Percentiles rank a stretch among this genome's conserved stretches.
Evolutionary conservation across 768 basidiomycete genomes (phyloP).

Genomic region (Stropharia rugosoannulata): DNA sequence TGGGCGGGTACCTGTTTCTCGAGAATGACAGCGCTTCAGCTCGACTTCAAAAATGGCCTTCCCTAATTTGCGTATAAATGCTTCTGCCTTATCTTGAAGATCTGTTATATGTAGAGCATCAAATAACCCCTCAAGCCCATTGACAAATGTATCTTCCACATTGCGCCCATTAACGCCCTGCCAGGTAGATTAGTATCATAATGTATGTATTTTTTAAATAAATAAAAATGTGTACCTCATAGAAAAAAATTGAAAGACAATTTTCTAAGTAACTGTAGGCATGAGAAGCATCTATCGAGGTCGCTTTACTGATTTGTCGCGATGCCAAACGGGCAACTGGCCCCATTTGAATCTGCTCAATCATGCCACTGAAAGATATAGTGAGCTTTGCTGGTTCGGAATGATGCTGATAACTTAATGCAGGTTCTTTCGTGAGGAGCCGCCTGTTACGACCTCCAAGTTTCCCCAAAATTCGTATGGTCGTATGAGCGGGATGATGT

Average conservation of each 20-base stretch:
- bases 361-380: constrained; percentile 71
- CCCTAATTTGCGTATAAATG: constrained; percentile 68
- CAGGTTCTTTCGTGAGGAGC: constrained; percentile 77
- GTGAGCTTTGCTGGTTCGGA: constrained; percentile 69
- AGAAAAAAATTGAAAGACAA: constrained; percentile 66
- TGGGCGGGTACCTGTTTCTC: constrained; percentile 50
- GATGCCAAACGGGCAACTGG: constrained; percentile 67
- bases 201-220: not conserved
- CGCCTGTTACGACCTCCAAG: constrained; percentile 92
- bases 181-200: not conserved
- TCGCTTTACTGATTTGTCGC: constrained; percentile 53
- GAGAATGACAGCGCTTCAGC: constrained; percentile 56
- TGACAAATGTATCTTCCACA: constrained; percentile 70
- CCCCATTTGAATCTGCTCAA: constrained; percentile 63
- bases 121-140: constrained; percentile 73
- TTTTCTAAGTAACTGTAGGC: constrained; percentile 73
- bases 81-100: constrained; percentile 64
- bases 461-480: constrained; percentile 95
- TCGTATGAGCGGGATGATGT: constrained; percentile 90
- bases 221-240: constrained; percentile 55
- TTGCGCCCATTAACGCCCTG: constrained; percentile 76
- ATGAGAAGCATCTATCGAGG: constrained; percentile 49
- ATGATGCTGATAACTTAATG: constrained; percentile 67
- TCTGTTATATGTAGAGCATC: constrained; percentile 74
- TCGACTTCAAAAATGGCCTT: constrained; percentile 75